Conservation (phyloP, 805 yeast species). For the Kluyveromyces nonfermentans region DNA sequence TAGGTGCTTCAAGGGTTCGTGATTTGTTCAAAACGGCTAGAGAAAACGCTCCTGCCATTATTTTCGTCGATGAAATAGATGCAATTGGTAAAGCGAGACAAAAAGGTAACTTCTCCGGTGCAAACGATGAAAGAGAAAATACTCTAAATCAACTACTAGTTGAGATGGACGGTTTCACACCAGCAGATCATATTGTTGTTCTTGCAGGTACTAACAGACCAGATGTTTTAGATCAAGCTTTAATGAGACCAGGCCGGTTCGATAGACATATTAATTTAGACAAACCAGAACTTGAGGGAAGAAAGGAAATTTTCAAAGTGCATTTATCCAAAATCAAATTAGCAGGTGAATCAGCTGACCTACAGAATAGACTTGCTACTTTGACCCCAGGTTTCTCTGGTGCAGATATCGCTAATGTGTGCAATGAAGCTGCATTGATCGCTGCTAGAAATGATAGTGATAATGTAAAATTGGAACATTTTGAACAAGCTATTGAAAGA, state of each 20-base stretch:
- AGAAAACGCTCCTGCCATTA: constrained; percentile 81
- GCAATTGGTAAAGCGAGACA: constrained; percentile 86
- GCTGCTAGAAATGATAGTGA: constrained; percentile 74
- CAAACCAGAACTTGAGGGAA: constrained; percentile 80
- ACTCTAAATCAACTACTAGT: constrained; percentile 87
- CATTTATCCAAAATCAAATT: constrained; percentile 57
- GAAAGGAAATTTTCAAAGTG: constrained; percentile 77
- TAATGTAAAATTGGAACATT: constrained; percentile 57
- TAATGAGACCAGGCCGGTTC: constrained; percentile 90
- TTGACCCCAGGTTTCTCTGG: constrained; percentile 94
- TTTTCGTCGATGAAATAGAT: constrained; percentile 91
- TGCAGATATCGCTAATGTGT: constrained; percentile 91
- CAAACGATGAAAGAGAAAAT: constrained; percentile 88
- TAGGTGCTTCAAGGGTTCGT: constrained; percentile 91
- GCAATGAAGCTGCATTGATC: constrained; percentile 89
- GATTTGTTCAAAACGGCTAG: constrained; percentile 86
- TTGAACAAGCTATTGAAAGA: constrained; percentile 88
- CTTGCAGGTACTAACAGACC: constrained; percentile 93
- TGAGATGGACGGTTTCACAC: constrained; percentile 90
- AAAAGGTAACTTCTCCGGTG: constrained; percentile 65
- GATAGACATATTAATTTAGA: constrained; percentile 85
- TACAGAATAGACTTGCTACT: constrained; percentile 80
- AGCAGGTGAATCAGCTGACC: constrained; percentile 40
- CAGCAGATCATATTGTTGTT: constrained; percentile 86
- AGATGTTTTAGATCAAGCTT: constrained; percentile 81